A percentile compares a stretch with the other conserved stretches of the same genome.
Conservation (phyloP, 768 basidiomycete species). For the Pluteus cervinus region DNA sequence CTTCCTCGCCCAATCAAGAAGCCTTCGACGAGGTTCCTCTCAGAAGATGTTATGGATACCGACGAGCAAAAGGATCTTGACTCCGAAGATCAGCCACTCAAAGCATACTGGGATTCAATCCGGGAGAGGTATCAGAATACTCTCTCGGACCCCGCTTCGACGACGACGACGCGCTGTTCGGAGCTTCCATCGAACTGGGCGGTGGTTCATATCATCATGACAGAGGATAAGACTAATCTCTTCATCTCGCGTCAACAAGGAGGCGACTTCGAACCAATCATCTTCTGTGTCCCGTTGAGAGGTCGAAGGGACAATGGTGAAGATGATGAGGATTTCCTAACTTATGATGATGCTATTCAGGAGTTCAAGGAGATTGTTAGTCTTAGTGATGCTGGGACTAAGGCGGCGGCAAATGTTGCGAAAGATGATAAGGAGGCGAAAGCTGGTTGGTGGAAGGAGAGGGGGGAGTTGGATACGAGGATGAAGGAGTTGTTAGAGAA, state of each 20-base stretch:
- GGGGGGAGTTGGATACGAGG: conserved; percentile 70
- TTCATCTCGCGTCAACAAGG: conserved; percentile 77
- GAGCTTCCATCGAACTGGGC: conserved; percentile 76
- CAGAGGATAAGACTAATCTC: conserved; percentile 77
- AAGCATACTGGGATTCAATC: conserved; percentile 59
- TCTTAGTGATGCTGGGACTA: conserved; percentile 72
- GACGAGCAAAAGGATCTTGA: conserved; percentile 33
- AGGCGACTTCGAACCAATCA: conserved; percentile 46
- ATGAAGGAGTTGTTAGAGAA: conserved; percentile 70
- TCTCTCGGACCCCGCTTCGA: conserved; percentile 30
- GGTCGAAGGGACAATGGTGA: conserved; percentile 71
- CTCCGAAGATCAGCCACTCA: conserved; percentile 23
- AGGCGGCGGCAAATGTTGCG: conserved; percentile 65
- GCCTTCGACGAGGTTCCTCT: conserved; percentile 9
- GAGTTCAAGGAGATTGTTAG: conserved; percentile 79
- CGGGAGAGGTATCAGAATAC: conserved; percentile 48
- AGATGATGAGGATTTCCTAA: conserved; percentile 65
- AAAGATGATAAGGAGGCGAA: conserved; percentile 59
- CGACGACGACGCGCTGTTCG: conserved; percentile 35
- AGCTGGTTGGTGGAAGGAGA: conserved; percentile 81
- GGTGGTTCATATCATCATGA: conserved; percentile 75
- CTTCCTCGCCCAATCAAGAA: conserved; percentile 22
- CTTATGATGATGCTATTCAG: conserved; percentile 63
- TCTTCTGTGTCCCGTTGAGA: conserved; percentile 88
- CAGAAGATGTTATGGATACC: conserved; percentile 17